Base-by-base conservation (phyloP, 805 yeast species). In the Starmerella scarabaei region DNA sequence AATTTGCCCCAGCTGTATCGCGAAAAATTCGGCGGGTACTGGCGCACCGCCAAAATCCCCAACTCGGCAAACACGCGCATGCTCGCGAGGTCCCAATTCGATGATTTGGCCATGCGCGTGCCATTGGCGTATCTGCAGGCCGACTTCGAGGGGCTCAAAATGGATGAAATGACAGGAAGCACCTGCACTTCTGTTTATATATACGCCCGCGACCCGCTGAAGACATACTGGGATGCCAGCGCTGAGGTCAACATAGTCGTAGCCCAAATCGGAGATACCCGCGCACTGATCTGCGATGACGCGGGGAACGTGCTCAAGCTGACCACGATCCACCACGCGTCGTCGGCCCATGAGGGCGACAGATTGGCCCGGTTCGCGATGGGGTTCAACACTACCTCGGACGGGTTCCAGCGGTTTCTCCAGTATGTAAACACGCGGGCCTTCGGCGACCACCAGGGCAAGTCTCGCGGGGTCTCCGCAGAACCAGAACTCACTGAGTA, bases 211-310 rank as follows among this genome's bases (percentile, higher is more conserved):
- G 64, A 63, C 42, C 51, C 59, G 7, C 44, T 45, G 4, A 42
- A 48, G 19, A 36, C 44, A 11, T 79, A 69, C 58, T 78, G 86
- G 62, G 74, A 77, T 45, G 72, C 76, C n/a, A 64, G 68, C 7
- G 77, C 80, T 3, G 62, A 79, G 11, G 67, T 83, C 18, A 75
- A 75, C 51, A 59, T 91, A 18, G 69, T 81, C 1, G 72, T 86
- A 16, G 86, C 93, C 1, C 98, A 91, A 55, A 76, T 88, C 12
- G 98, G 98, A 5, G 98, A 91, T 56, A 80, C 96, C 3, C 72
- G 81, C 46, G 84, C 93, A 5, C 69, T 91, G 2, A 52, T 91
- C n/a, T 80, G 91, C 48, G 97, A 86, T 59, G 70, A 69, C 41
- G 59, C 68, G 40, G 97, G 97, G 2, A 62, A 71, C 30, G 93